Evolutionary conservation across 306 rosid genomes (phyloP).

Genomic region (Castanea crenata): DNA sequence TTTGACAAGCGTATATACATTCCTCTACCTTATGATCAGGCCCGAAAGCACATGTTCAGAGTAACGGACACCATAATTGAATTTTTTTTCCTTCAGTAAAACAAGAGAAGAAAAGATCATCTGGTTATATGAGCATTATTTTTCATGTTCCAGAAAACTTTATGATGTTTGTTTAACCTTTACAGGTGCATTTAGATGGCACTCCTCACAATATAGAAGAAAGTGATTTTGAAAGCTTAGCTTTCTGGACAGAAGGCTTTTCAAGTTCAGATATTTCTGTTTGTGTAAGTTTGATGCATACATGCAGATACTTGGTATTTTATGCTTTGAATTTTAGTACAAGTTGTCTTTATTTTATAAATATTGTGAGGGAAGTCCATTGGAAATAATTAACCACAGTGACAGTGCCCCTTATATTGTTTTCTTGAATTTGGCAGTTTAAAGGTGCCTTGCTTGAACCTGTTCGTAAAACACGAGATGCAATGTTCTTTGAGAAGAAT

Average conservation of each 20-base stretch:
- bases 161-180: conserved; percentile 21
- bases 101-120: neutral
- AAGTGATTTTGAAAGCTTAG: conserved; percentile 85
- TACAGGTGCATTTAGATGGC: conserved; percentile 97
- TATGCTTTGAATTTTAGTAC: neutral
- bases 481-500: conserved; percentile 76
- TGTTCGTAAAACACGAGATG: conserved; percentile 98
- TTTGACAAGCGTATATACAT: conserved; percentile 98
- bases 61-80: conserved; percentile 37
- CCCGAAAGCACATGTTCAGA: conserved; percentile 97
- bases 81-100: neutral
- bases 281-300: conserved; percentile 72
- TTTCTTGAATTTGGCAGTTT: conserved; percentile 44
- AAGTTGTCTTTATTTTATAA: neutral
- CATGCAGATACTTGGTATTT: neutral
- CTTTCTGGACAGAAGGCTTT: conserved; percentile 78
- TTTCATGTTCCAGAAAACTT: neutral
- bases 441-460: conserved; percentile 97
- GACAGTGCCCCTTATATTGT: neutral
- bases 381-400: neutral
- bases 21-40: conserved; percentile 92
- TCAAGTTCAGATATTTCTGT: conserved; percentile 96
- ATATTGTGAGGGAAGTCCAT: neutral
- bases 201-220: conserved; percentile 90
- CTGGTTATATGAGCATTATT: conserved; percentile 10